Percentiles rank a stretch among this genome's conserved stretches.
Conservation (phyloP, 306 rosid genomes). For the Vigna trinervia region DNA sequence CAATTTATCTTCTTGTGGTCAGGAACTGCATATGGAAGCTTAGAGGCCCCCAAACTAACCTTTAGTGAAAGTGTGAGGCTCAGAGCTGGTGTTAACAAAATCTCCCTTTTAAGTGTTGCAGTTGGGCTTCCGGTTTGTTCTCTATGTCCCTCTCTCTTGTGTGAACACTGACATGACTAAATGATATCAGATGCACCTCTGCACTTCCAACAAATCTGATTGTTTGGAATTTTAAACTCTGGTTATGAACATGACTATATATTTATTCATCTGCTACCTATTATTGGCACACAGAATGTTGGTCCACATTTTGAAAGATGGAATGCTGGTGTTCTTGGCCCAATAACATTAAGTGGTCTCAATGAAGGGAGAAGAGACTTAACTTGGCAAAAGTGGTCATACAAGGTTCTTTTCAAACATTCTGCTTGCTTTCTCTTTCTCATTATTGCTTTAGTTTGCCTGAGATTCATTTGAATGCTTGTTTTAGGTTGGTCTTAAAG, state of each 20-base stretch:
- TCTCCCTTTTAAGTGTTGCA: constrained; percentile 88
- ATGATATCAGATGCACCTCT: constrained; percentile 26
- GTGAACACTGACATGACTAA: background rate
- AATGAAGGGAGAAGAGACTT: constrained; percentile 94
- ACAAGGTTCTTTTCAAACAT: constrained; percentile 68
- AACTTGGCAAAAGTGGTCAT: constrained; percentile 98
- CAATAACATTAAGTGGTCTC: constrained; percentile 79
- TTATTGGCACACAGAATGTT: constrained; percentile 66
- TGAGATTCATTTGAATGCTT: constrained; percentile 45
- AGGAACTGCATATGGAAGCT: constrained; percentile 92
- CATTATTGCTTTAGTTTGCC: constrained; percentile 25
- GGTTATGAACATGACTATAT: constrained; percentile 23
- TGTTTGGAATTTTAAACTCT: constrained; percentile 25
- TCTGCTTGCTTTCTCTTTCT: constrained; percentile 26
- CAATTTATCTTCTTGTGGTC: constrained; percentile 42
- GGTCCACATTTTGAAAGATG: constrained; percentile 98
- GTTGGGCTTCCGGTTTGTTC: constrained; percentile 95
- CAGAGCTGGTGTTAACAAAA: constrained; percentile 84
- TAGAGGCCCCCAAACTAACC: constrained; percentile 82
- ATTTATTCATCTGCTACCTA: constrained; percentile 37
- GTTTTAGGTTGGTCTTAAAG: constrained; percentile 86
- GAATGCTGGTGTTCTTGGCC: constrained; percentile 98
- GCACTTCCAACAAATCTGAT: constrained; percentile 22
- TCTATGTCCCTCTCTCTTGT: constrained; percentile 24
- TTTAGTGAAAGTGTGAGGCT: constrained; percentile 73